Conservation (phyloP, 139 green algal species). For the Chlamydomonas incerta region DNA sequence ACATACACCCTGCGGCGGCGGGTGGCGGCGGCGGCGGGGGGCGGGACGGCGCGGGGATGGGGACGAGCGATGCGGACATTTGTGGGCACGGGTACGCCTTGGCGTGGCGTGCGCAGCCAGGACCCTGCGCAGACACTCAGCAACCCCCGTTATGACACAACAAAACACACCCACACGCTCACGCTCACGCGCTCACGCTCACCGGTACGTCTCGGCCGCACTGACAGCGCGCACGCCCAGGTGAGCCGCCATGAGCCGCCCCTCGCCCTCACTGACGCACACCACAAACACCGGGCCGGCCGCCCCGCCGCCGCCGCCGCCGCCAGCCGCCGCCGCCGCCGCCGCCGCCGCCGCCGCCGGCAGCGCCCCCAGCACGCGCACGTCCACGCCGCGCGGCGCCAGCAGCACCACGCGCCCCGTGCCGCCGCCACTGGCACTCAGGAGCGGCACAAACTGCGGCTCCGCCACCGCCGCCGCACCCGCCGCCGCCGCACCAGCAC, state of each 20-base stretch:
- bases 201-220: constrained; percentile 50
- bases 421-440: not conserved
- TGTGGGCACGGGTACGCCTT: too few relatives aligned
- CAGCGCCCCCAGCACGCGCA: constrained; percentile 17
- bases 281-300: constrained; percentile 2
- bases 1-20: constrained; percentile 34
- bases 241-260: constrained; percentile 19
- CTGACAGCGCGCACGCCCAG: constrained; percentile 52
- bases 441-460: not conserved
- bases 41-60: too few relatives aligned
- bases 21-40: too few relatives aligned
- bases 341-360: not conserved
- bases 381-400: constrained; percentile 28
- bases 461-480: not conserved
- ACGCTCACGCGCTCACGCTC: too few relatives aligned
- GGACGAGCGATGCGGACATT: too few relatives aligned
- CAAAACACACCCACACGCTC: too few relatives aligned
- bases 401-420: constrained; percentile 17
- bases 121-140: too few relatives aligned
- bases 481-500: not conserved
- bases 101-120: too few relatives aligned
- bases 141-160: too few relatives aligned
- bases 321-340: too few relatives aligned
- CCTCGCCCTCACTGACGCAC: constrained; percentile 5
- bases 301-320: too few relatives aligned